Base-by-base conservation (phyloP, 805 yeast genomes). In the Kazachstania taianensis region DNA sequence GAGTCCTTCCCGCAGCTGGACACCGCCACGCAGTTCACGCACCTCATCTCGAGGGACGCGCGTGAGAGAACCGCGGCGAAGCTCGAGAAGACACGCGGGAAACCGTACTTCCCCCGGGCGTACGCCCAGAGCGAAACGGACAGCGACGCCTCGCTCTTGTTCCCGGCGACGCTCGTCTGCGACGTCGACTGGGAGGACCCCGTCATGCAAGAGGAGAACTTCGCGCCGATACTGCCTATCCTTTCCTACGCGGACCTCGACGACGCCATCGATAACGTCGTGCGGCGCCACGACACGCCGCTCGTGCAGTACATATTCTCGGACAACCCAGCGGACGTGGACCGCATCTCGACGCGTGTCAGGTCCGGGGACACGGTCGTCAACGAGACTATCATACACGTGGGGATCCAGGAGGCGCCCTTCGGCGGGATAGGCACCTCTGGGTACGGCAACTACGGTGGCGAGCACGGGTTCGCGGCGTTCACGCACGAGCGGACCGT, bases 351-450 rank as follows among this genome's bases (percentile, higher is more conserved):
- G 39, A 54, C 60, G 4, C 50, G 64, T 7, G 62, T 84, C 17
- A 70, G 94, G 50, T 78, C 92, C 0, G 96, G 96, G 19, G 80
- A 73, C 4, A 63, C 75, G 10, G 55, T 74, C 32, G 63, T 82
- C 41, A 84, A 85, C 52, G 96, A 86, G 45, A 68, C 77, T 0
- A 35, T 84, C 32, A 41, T 82, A 49, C 94, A 85, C 43, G 84
- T 73, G 29, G 87, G 75, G 1, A 66, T 81, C 36, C 40, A 66
- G 5, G 67, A 68, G 33, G 73, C 83, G 3, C 96, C 96, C 18
- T 89, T 87, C 59, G 97, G 97, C 23, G 97, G 97, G 17, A 62
- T 87, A 38, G 96, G 96, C 10, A 54, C 54, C 12, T 83, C 95
- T 0, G 97, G 97, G 1, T 63, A 65, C 39, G 96, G 96, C 8